Percentiles rank a stretch among this genome's conserved stretches.
Conservation (phyloP, 2,329 filamentous ascomycete species). For the Diplodia scrobiculata region DNA sequence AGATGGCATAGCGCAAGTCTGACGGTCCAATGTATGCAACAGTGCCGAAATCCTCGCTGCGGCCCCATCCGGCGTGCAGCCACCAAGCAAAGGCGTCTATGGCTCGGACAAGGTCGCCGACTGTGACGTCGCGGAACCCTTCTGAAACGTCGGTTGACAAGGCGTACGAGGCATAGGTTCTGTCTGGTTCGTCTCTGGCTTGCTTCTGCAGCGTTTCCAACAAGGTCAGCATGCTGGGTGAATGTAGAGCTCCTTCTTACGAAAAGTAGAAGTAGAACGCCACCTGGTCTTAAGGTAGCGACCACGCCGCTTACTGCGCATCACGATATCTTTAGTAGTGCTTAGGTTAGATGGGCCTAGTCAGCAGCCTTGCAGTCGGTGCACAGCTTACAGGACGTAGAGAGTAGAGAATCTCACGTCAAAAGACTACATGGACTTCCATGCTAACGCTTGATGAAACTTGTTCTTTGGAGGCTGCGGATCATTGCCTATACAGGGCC, state of each 20-base stretch:
- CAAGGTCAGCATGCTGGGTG: neutral
- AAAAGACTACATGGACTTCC: no score
- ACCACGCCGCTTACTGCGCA: no score
- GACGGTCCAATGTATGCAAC: neutral
- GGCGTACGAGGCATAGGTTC: neutral
- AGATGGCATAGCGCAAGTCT: slow-evolving; percentile 11
- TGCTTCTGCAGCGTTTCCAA: neutral
- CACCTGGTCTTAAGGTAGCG: no score
- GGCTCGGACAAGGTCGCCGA: neutral
- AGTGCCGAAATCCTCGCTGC: neutral
- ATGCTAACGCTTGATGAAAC: no score
- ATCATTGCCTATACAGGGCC: no score
- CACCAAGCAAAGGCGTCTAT: neutral
- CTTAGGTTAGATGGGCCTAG: no score
- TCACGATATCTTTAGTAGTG: no score
- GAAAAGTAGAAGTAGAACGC: no score
- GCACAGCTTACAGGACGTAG: no score
- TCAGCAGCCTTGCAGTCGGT: no score
- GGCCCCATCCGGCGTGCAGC: neutral
- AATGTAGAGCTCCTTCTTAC: no score
- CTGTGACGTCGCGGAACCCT: neutral
- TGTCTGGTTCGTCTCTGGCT: neutral
- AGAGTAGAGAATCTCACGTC: neutral
- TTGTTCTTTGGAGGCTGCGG: no score
- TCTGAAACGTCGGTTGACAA: neutral